A percentile compares a stretch with the other conserved stretches of the same genome.
Evolutionary conservation across 176 grass and related monocot species (phyloP).

Genomic region (Phragmites australis): DNA sequence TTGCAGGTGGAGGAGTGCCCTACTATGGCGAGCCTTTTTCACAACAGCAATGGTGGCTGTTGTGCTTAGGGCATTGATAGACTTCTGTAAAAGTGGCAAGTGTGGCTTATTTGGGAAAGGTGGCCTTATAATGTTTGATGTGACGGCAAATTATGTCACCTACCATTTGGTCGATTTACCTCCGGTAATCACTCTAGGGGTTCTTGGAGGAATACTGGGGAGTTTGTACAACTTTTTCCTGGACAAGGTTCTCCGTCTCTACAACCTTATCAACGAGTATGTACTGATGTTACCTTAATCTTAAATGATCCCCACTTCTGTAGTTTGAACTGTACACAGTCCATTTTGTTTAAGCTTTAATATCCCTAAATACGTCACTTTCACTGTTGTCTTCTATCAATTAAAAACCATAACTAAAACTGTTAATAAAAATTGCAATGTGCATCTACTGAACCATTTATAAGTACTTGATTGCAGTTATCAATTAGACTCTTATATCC

Average conservation of each 20-base stretch:
- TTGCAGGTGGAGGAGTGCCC: slow-evolving; percentile 94
- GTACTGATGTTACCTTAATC: slow-evolving; percentile 33
- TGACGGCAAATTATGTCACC: slow-evolving; percentile 61
- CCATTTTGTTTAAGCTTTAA: slow-evolving; percentile 11
- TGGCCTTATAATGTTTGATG: slow-evolving; percentile 98
- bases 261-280: slow-evolving; percentile 80
- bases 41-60: slow-evolving; percentile 88
- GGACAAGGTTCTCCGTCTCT: slow-evolving; percentile 74
- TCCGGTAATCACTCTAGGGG: slow-evolving; percentile 65
- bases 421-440: not conserved
- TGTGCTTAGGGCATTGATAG: slow-evolving; percentile 80
- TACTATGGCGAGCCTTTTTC: slow-evolving; percentile 95
- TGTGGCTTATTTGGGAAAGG: slow-evolving; percentile 96
- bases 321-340: not conserved
- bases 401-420: not conserved
- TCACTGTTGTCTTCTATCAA: not conserved
- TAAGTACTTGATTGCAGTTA: not conserved
- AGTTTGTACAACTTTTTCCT: slow-evolving; percentile 83
- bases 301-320: slow-evolving; percentile 16
- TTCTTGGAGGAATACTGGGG: slow-evolving; percentile 85
- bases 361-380: not conserved
- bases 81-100: slow-evolving; percentile 73
- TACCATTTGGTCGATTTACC: slow-evolving; percentile 75
- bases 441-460: slow-evolving; percentile 5
- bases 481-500: not conserved